Conservation (phyloP, 176 grass and related monocot genomes). For the Aegilops umbellulata region DNA sequence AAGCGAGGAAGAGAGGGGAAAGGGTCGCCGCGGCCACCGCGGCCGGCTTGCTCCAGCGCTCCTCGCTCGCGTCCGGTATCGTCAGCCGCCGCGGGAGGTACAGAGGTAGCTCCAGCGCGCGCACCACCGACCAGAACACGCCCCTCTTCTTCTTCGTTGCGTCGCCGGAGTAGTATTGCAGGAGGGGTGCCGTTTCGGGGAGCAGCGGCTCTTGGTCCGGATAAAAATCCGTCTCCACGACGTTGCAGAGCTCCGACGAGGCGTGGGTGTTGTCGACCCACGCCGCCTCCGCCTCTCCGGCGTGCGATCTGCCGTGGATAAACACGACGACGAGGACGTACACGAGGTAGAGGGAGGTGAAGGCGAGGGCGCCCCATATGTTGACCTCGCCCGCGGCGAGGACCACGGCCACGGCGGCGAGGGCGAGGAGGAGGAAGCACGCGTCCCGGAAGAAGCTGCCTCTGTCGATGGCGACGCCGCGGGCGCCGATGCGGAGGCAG, state of each 20-base stretch:
- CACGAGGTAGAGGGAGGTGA: slow-evolving; percentile 57
- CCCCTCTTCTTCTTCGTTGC: background rate
- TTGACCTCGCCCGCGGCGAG: slow-evolving; percentile 48
- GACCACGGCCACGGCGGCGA: slow-evolving; percentile 28
- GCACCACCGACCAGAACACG: background rate
- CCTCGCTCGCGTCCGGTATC: slow-evolving; percentile 60
- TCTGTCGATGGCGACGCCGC: slow-evolving; percentile 28
- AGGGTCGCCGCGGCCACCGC: slow-evolving; percentile 51
- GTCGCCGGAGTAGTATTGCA: background rate
- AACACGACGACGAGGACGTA: slow-evolving; percentile 61
- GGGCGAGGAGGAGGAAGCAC: slow-evolving; percentile 49
- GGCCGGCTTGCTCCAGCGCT: slow-evolving; percentile 63
- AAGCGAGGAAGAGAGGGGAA: slow-evolving; percentile 46
- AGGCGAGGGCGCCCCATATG: slow-evolving; percentile 43
- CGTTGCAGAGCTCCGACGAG: slow-evolving; percentile 5
- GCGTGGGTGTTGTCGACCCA: background rate
- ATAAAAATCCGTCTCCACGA: slow-evolving; percentile 3
- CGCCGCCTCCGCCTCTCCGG: background rate
- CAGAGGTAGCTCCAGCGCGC: slow-evolving; percentile 41
- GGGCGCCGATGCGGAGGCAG: slow-evolving; percentile 29
- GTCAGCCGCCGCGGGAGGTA: slow-evolving; percentile 57
- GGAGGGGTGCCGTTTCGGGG: background rate
- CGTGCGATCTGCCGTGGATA: slow-evolving; percentile 25
- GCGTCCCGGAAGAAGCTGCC: slow-evolving; percentile 58
- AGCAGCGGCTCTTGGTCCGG: background rate